These are phyloP conservation scores for Fonsecaea monophora DNA, from an alignment of 2,329 filamentous ascomycete species.

Conservation along the genomic window DNA sequence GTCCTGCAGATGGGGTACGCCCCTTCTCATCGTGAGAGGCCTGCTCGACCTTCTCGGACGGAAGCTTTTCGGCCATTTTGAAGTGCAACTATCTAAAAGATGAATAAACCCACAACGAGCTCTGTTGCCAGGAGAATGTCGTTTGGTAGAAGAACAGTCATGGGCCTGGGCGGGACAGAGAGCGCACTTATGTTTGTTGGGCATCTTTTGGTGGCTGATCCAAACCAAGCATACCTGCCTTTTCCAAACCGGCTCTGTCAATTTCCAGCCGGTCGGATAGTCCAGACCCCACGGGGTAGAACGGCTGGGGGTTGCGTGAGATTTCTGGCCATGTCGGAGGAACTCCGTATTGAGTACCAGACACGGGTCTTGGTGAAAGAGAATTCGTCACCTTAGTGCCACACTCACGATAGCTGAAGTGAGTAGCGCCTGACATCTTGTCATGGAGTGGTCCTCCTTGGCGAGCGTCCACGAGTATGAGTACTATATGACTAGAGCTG, in stretches of 20 bases:
- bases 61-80: neutral
- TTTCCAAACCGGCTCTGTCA: neutral
- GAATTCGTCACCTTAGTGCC: neutral
- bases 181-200: neutral
- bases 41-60: neutral
- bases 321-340: neutral
- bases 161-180: neutral
- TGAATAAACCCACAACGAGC: neutral
- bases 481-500: neutral
- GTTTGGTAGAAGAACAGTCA: neutral
- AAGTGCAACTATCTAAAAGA: neutral
- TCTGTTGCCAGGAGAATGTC: neutral
- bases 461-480: too few species aligned
- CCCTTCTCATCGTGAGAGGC: neutral
- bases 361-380: too few species aligned
- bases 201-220: too few species aligned
- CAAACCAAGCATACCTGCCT: neutral
- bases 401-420: neutral
- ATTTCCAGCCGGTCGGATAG: neutral
- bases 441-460: neutral
- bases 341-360: neutral
- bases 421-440: neutral
- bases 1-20: neutral
- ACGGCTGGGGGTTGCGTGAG: neutral
- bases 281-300: slow-evolving; percentile 1